A percentile compares a stretch with the other conserved stretches of the same genome.
These are phyloP conservation scores for Flaveria trinervia DNA, from an alignment of 129 eudicot genomes.

Conservation along the genomic window DNA sequence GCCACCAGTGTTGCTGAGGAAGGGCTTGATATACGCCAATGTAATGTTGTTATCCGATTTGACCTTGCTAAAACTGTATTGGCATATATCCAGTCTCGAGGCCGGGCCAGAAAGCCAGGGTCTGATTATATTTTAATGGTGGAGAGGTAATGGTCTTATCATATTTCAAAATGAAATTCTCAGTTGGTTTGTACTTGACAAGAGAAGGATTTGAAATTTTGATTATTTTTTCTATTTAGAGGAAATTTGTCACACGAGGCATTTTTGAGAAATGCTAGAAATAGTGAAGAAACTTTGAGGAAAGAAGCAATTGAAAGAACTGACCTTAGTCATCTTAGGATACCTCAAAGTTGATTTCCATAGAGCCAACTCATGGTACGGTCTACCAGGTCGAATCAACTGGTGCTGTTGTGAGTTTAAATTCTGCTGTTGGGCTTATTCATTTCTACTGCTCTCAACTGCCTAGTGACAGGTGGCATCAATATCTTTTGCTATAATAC, in stretches of 20 bases:
- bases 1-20: constrained; percentile 99
- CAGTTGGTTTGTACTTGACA: constrained; percentile 6
- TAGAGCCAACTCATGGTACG: constrained; percentile 58
- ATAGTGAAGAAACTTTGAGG: constrained; percentile 94
- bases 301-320: constrained; percentile 99
- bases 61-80: constrained; percentile 99
- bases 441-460: constrained; percentile 98
- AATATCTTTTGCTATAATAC: not conserved
- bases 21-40: constrained; percentile 98
- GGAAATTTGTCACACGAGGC: constrained; percentile 89
- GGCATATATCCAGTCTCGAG: constrained; percentile 97
- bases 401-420: constrained; percentile 97
- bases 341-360: constrained; percentile 62
- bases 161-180: not conserved
- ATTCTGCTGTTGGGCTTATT: constrained; percentile 97
- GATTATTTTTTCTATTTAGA: constrained; percentile 43
- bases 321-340: constrained; percentile 85
- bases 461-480: constrained; percentile 89
- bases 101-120: constrained; percentile 99
- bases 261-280: constrained; percentile 91
- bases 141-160: constrained; percentile 62
- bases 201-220: not conserved
- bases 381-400: constrained; percentile 93
- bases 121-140: constrained; percentile 97
- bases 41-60: constrained; percentile 98